Evolutionary conservation across 106 monocot genomes (phyloP), one percentile per base, ranked within the genome.

Genomic region (Allium fistulosum): DNA sequence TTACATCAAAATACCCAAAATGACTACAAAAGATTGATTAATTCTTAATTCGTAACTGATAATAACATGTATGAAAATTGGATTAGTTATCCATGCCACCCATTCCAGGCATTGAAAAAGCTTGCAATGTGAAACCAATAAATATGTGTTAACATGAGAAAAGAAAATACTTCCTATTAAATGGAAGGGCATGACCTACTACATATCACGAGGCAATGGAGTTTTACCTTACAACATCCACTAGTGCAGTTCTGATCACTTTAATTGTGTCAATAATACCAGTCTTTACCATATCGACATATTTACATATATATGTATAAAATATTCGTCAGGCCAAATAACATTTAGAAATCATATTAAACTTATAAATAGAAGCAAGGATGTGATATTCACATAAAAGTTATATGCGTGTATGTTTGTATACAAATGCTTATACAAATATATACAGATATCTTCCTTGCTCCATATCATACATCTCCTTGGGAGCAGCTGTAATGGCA

Each of bases 381-480:
- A 22, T 22, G 22, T 22, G 37, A 37, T 4, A 5, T 22, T 22
- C 2, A 37, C 1, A 2, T 0, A 37, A 37, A 37, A 37, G 5
- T 22, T 22, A 22, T 22, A 22, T 22, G 22, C 1, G 22, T 22
- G 22, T 22, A 22, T 22, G 22, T 22, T 22, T 22, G 22, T 22
- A 1, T 0, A 22, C 0, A 22, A 22, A 22, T 1, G 1, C 22
- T 22, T 22, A 22, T 22, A 22, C 22, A 22, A 22, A 22, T 22
- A 22, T 22, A 22, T 22, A 22, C 22, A 22, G 22, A 22, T 22
- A 22, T 73, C 90, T 90, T 90, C 72, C 56, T 94, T 15, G 87
- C 82, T 90, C 90, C 90, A 48, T 90, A 90, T 51, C 94, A 90
- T 70, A 87, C 82, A 68, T 94, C 94, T 64, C 94, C 83, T 95